Percentiles rank a stretch among this genome's conserved stretches.
Conservation (phyloP, 106 monocot genomes). For the Dendrobium nobile region DNA sequence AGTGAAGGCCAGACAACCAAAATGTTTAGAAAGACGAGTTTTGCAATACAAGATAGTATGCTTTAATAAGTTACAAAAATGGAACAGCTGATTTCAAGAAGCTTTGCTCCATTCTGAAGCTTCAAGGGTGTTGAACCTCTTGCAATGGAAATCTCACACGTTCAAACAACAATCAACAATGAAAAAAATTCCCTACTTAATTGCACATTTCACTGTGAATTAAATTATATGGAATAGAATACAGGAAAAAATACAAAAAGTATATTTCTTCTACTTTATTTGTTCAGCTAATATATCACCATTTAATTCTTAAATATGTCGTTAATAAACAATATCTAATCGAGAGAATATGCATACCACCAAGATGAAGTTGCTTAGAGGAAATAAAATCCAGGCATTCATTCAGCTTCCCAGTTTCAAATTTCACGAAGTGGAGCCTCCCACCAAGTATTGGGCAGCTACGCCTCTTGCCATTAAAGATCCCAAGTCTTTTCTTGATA, state of each 20-base stretch:
- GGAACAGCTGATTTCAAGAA: not conserved
- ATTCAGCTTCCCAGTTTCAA: conserved; percentile 84
- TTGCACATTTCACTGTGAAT: not conserved
- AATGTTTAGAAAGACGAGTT: not conserved
- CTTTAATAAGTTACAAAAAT: not conserved
- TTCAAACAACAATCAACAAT: not conserved
- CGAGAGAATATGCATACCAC: conserved; percentile 40
- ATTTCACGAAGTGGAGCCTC: conserved; percentile 95
- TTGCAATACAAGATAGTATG: not conserved
- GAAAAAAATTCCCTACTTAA: not conserved
- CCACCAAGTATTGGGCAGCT: conserved; percentile 88
- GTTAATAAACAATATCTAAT: not conserved
- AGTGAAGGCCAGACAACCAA: not conserved
- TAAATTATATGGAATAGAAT: not conserved
- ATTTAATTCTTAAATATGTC: not conserved
- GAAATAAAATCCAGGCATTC: conserved; percentile 95
- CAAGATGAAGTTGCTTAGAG: conserved; percentile 83
- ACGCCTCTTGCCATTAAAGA: conserved; percentile 66
- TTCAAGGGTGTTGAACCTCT: not conserved
- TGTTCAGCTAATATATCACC: not conserved
- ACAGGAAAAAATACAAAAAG: not conserved
- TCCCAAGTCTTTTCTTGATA: conserved; percentile 50
- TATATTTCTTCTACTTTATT: not conserved
- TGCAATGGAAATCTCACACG: not conserved
- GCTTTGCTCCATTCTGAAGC: not conserved